Percentiles rank a stretch among this genome's conserved stretches.
phyloP scores from a whole-genome alignment of 129 eudicot genomes.

The Sambucus nigra region DNA sequence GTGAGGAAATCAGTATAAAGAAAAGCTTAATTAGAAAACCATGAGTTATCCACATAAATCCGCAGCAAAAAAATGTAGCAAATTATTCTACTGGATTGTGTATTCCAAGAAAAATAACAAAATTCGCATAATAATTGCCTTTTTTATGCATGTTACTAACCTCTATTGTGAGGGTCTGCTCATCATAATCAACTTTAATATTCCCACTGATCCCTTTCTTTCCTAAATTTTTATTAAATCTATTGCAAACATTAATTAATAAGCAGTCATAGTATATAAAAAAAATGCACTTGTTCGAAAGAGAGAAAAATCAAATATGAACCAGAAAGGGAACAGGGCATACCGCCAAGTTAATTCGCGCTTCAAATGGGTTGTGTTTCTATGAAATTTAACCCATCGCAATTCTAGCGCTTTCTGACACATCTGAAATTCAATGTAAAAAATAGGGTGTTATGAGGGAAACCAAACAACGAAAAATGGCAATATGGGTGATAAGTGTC shows the following conservation, averaged over 20 bases:
- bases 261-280: not conserved
- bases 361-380: slow-evolving; percentile 62
- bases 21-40: too few relatives aligned
- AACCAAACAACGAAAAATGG: slow-evolving; percentile 3
- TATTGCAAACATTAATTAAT: slow-evolving; percentile 18
- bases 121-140: too few relatives aligned
- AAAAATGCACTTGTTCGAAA: too few relatives aligned
- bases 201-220: slow-evolving; percentile 85
- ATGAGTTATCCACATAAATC: not conserved
- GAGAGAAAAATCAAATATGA: too few relatives aligned
- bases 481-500: not conserved
- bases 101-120: not conserved
- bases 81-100: not conserved
- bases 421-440: slow-evolving; percentile 34
- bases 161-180: slow-evolving; percentile 80
- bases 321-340: slow-evolving; percentile 13
- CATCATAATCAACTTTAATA: slow-evolving; percentile 59
- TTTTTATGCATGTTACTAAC: slow-evolving; percentile 40
- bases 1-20: slow-evolving; percentile 4
- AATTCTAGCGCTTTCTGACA: slow-evolving; percentile 50
- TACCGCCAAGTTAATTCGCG: slow-evolving; percentile 85
- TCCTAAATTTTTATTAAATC: slow-evolving; percentile 75
- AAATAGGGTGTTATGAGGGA: not conserved
- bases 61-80: too few relatives aligned
- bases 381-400: slow-evolving; percentile 63